Evolutionary conservation across 2,329 filamentous ascomycete genomes (phyloP).

Genomic region (Trichophyton equinum): DNA sequence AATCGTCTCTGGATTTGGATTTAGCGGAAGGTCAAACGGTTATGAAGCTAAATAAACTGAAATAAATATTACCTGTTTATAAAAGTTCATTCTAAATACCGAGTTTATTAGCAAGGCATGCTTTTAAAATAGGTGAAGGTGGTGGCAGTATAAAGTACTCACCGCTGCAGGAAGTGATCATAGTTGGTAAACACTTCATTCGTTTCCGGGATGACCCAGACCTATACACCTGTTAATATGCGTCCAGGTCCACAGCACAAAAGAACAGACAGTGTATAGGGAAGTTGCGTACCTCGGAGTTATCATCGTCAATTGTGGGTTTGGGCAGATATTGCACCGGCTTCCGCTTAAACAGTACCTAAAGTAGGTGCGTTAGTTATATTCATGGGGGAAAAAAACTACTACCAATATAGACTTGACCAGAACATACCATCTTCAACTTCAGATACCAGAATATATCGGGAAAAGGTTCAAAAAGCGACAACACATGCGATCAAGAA

Average conservation of each 20-base stretch:
- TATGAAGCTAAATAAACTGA: neutral
- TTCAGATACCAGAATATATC: neutral
- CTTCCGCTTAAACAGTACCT: slow-evolving; percentile 96
- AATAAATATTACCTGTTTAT: slow-evolving; percentile 55
- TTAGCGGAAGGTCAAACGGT: neutral
- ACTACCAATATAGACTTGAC: neutral
- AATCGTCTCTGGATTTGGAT: slow-evolving; percentile 55
- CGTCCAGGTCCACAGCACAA: slow-evolving; percentile 6
- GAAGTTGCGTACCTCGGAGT: slow-evolving; percentile 56
- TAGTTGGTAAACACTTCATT: slow-evolving; percentile 83
- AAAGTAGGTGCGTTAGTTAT: slow-evolving; percentile 6
- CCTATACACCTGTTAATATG: slow-evolving; percentile 39
- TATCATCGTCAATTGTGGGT: slow-evolving; percentile 64
- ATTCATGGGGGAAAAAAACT: neutral
- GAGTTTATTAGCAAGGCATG: neutral
- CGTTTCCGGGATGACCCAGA: slow-evolving; percentile 84
- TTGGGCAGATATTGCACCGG: slow-evolving; percentile 70
- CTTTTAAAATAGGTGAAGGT: slow-evolving; percentile 16
- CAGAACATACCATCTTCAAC: neutral
- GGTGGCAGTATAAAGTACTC: slow-evolving; percentile 25
- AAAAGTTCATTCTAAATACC: slow-evolving; percentile 69
- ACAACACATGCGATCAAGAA: neutral
- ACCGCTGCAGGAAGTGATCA: slow-evolving; percentile 77
- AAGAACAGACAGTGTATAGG: slow-evolving; percentile 4
- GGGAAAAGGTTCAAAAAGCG: neutral